Evolutionary conservation across 345 rosid species (phyloP), one percentile per base, ranked within the genome.

Genomic region (Moricandia arvensis): DNA sequence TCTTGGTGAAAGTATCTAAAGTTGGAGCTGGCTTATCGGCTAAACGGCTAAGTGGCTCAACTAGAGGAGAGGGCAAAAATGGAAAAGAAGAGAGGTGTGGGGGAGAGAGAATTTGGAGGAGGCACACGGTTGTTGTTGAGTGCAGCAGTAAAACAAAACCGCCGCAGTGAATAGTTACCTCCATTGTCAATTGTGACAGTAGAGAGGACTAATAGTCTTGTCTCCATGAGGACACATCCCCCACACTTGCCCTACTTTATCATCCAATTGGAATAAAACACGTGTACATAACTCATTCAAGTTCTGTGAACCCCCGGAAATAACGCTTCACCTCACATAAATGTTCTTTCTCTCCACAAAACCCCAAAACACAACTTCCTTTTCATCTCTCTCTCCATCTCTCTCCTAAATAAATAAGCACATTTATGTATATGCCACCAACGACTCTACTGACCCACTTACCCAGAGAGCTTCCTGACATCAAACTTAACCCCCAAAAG

Each of bases 151-250:
- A 66, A 72, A 72, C 61, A 72, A 27, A 58, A 66, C 81, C 81
- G 81, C 81, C 81, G 77, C 81, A 66, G 68, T 72, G 81, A 78
- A 78, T 78, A 78, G 81, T 78, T 72, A 72, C 69, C 33, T 66
- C 81, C 76, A 78, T 16, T 72, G 81, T 72, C 76, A 72, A 21
- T 27, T 27, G 31, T 72, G 77, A 65, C 81, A 78, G 81, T 31
- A 63, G 73, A 77, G 75, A 72, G 81, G 77, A 78, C 77, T 66
- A 35, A 66, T 72, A 62, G 81, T 66, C 66, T 67, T 73, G 81
- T 68, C 81, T 34, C 43, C 70, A 67, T 72, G 77, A 78, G 77
- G 30, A 71, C 73, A 59, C 81, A 72, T 47, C 33, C 74, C 69
- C 59, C 38, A 58, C 62, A 58, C 26, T 33, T 45, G 76, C 61